phyloP scores from a whole-genome alignment of 2,329 filamentous ascomycete genomes.

The Fusarium sp. region DNA sequence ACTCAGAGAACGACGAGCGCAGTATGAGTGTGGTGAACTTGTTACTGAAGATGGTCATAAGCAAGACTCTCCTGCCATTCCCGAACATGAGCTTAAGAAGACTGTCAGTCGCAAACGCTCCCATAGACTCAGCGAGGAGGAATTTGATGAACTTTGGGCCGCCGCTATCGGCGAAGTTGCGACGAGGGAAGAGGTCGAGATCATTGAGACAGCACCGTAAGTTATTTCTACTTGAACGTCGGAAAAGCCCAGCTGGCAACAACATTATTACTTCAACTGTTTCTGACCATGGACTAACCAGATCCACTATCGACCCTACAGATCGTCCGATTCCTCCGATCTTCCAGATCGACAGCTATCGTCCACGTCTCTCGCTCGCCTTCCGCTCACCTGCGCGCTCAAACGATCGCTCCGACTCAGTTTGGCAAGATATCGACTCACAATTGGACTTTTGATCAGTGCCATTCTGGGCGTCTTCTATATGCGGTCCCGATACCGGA shows the following conservation, averaged over 20 bases:
- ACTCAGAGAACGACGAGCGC: conserved; percentile 84
- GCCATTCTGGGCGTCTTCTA: conserved; percentile 68
- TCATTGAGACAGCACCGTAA: conserved; percentile 63
- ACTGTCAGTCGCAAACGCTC: conserved; percentile 80
- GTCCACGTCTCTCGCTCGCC: conserved; percentile 89
- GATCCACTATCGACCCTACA: conserved; percentile 78
- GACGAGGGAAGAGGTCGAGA: conserved; percentile 69
- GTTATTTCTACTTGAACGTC: conserved; percentile 51
- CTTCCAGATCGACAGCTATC: conserved; percentile 74
- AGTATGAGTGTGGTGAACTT: conserved; percentile 88
- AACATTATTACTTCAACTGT: conserved; percentile 45
- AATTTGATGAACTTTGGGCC: conserved; percentile 91
- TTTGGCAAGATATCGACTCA: conserved; percentile 87
- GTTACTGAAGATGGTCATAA: conserved; percentile 70
- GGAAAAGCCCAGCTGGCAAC: conserved; percentile 28
- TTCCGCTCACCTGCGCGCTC: conserved; percentile 87
- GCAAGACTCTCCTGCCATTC: conserved; percentile 68
- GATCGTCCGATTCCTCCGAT: conserved; percentile 73
- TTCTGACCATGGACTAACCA: conserved; percentile 85
- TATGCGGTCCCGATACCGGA: conserved; percentile 71
- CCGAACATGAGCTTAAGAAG: conserved; percentile 81
- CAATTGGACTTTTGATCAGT: conserved; percentile 75
- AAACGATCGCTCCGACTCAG: conserved; percentile 81
- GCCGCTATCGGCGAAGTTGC: conserved; percentile 79
- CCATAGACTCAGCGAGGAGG: conserved; percentile 84